phyloP scores from a whole-genome alignment of 1,139 yeast species.

The Yamadazyma oceani region DNA sequence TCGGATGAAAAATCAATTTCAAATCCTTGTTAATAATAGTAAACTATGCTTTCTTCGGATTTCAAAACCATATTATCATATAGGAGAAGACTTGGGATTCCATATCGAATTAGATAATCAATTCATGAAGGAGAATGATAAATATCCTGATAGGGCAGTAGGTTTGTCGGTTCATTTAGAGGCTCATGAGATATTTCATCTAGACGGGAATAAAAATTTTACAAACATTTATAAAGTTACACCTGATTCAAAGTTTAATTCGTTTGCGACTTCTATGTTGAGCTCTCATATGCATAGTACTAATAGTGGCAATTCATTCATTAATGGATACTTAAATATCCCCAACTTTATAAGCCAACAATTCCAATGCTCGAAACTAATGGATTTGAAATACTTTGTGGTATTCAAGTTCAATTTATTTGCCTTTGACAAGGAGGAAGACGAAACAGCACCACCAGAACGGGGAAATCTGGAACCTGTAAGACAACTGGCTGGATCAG shows the following conservation, averaged over 20 bases:
- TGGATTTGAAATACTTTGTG: conserved; percentile 39
- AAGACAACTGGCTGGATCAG: too few relatives aligned
- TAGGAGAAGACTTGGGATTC: conserved; percentile 51
- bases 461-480: too few relatives aligned
- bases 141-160: conserved; percentile 24
- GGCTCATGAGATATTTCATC: conserved; percentile 41
- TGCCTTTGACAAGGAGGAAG: conserved; percentile 20
- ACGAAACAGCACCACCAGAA: too few relatives aligned
- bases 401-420: conserved; percentile 40
- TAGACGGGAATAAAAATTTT: conserved; percentile 15
- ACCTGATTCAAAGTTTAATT: conserved; percentile 37
- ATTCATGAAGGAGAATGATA: conserved; percentile 16
- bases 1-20: conserved; percentile 38
- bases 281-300: conserved; percentile 13
- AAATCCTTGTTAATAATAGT: conserved; percentile 34
- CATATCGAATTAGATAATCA: conserved; percentile 24
- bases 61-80: conserved; percentile 46
- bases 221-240: conserved; percentile 38
- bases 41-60: conserved; percentile 34
- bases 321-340: conserved; percentile 32
- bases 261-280: conserved; percentile 32
- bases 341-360: conserved; percentile 36
- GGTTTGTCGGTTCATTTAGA: conserved; percentile 40
- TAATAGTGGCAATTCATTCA: conserved; percentile 12
- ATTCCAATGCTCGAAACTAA: conserved; percentile 36